Evolutionary conservation across 257 asterid genomes (phyloP).

Genomic region (Schizonepeta tenuifolia): DNA sequence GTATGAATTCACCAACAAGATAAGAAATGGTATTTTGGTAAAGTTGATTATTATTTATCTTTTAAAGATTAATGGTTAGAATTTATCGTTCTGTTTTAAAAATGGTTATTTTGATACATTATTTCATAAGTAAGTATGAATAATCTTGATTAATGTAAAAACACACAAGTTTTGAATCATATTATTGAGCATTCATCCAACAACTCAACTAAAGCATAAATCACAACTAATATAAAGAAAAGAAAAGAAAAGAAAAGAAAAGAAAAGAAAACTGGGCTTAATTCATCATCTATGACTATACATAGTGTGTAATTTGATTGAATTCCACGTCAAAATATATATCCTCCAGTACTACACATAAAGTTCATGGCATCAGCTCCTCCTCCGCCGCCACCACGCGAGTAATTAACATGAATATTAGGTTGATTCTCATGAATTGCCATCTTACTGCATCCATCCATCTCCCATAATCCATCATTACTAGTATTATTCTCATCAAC

Average conservation of each 20-base stretch:
- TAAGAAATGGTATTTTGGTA: too few relatives aligned
- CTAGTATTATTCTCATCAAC: constrained; percentile 29
- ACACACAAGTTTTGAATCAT: neutral
- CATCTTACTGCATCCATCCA: constrained; percentile 43
- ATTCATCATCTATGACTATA: neutral
- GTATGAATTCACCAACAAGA: too few relatives aligned
- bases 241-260: too few relatives aligned
- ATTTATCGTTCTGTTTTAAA: too few relatives aligned
- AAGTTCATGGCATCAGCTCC: constrained; percentile 29
- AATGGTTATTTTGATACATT: too few relatives aligned
- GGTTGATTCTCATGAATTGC: constrained; percentile 42
- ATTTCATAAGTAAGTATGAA: neutral
- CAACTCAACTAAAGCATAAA: neutral
- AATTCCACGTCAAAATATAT: constrained; percentile 32
- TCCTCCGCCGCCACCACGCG: constrained; percentile 15
- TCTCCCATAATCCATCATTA: constrained; percentile 58
- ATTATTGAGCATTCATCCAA: neutral
- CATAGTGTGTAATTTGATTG: neutral
- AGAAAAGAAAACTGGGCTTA: neutral
- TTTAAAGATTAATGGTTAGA: too few relatives aligned
- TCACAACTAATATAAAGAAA: neutral
- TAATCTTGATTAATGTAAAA: neutral
- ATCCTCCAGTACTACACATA: constrained; percentile 35
- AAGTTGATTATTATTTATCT: too few relatives aligned
- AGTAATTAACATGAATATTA: neutral